Conservation (phyloP, 129 eudicot species). For the Daucus carota region DNA sequence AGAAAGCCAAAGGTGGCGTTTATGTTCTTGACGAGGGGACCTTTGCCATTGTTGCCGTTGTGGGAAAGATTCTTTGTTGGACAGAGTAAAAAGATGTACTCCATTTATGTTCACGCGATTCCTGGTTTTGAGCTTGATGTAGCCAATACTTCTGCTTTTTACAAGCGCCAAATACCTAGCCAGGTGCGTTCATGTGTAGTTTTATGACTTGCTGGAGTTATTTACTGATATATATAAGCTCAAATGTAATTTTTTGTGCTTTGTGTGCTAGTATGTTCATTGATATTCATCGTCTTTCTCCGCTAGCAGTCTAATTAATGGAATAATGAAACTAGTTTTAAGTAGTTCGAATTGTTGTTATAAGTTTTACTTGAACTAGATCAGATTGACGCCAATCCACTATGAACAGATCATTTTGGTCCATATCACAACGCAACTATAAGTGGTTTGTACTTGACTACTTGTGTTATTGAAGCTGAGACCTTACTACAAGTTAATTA, state of each 20-base stretch:
- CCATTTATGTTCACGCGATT: constrained; percentile 61
- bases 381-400: not conserved
- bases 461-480: not conserved
- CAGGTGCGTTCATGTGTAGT: constrained; percentile 36
- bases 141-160: constrained; percentile 52
- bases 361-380: not conserved
- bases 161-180: constrained; percentile 74
- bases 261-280: not conserved
- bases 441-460: not conserved
- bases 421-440: not conserved
- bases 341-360: not conserved
- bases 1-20: constrained; percentile 87
- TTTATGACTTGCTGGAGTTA: not conserved
- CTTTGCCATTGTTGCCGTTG: constrained; percentile 70
- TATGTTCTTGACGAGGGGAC: constrained; percentile 76
- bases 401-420: not conserved
- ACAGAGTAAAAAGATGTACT: constrained; percentile 43
- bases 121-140: constrained; percentile 55
- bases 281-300: not conserved
- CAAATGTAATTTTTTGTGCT: not conserved
- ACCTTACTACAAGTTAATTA: not conserved
- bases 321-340: not conserved
- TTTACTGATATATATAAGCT: not conserved
- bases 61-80: constrained; percentile 87
- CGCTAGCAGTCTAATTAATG: not conserved